Evolutionary conservation across 768 basidiomycete species (phyloP).

Genomic region (Lanmaoa rubissima): DNA sequence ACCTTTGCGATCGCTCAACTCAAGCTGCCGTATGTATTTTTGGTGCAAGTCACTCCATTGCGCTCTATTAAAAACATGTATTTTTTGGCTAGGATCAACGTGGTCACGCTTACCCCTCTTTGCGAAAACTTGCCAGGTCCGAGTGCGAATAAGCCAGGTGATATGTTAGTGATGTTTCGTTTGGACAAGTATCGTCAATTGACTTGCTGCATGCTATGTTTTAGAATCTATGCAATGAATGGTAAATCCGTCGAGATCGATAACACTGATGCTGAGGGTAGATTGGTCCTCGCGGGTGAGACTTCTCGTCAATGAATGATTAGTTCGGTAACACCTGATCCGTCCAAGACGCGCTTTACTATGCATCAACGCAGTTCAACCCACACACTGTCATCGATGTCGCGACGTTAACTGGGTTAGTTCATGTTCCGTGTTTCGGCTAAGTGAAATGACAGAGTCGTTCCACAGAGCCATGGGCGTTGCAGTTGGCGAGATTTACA

Average conservation of each 20-base stretch:
- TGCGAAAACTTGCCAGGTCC: slow-evolving; percentile 85
- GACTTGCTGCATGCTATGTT: not conserved
- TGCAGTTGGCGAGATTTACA: slow-evolving; percentile 73
- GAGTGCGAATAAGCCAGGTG: slow-evolving; percentile 71
- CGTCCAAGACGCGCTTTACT: slow-evolving; percentile 73
- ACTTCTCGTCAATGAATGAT: not conserved
- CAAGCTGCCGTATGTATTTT: slow-evolving; percentile 61
- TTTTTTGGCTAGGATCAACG: slow-evolving; percentile 55
- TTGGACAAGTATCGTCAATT: not conserved
- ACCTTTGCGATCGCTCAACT: slow-evolving; percentile 80
- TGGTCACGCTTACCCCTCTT: slow-evolving; percentile 70
- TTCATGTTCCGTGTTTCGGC: not conserved
- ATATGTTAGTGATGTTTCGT: slow-evolving; percentile 52
- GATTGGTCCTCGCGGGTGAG: slow-evolving; percentile 69
- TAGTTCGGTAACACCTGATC: not conserved
- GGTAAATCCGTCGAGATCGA: slow-evolving; percentile 85
- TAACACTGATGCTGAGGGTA: slow-evolving; percentile 85
- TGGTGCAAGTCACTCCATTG: not conserved
- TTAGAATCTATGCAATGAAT: slow-evolving; percentile 81
- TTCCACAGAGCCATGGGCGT: slow-evolving; percentile 59
- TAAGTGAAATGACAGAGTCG: not conserved
- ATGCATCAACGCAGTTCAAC: slow-evolving; percentile 72
- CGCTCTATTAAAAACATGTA: not conserved
- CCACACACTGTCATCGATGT: slow-evolving; percentile 84
- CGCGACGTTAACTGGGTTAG: slow-evolving; percentile 80